These are phyloP conservation scores for Penicillium rolfsii DNA, from an alignment of 2,329 filamentous ascomycete species.

Conservation along the genomic window DNA sequence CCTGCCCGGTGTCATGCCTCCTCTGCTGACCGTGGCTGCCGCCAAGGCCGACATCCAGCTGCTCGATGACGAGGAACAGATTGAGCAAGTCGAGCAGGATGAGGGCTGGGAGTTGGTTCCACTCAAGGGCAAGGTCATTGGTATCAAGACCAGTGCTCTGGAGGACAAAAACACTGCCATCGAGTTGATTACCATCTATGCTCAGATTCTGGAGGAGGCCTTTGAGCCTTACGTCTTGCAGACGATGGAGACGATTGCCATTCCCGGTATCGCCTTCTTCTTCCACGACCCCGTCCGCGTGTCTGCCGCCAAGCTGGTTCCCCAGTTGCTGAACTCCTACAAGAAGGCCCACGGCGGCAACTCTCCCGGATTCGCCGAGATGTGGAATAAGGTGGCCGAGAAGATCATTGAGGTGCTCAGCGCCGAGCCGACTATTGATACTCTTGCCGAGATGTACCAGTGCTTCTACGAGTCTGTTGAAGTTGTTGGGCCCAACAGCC, in stretches of 20 bases:
- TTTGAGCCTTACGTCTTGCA: slow-evolving; percentile 91
- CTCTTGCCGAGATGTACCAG: slow-evolving; percentile 97
- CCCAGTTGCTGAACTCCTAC: slow-evolving; percentile 88
- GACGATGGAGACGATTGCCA: slow-evolving; percentile 94
- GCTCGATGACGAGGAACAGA: slow-evolving; percentile 91
- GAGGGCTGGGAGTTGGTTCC: slow-evolving; percentile 98
- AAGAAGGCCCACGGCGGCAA: slow-evolving; percentile 85
- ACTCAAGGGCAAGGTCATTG: slow-evolving; percentile 96
- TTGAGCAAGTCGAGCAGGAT: slow-evolving; percentile 88
- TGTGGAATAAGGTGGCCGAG: slow-evolving; percentile 84
- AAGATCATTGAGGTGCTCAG: slow-evolving; percentile 92
- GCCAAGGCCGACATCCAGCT: slow-evolving; percentile 98
- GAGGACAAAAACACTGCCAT: slow-evolving; percentile 99
- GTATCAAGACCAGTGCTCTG: slow-evolving; percentile 93
- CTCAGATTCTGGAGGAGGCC: slow-evolving; percentile 87
- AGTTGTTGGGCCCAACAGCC: slow-evolving; percentile 82
- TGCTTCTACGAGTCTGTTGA: slow-evolving; percentile 99
- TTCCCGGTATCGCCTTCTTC: slow-evolving; percentile 95
- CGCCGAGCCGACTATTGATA: slow-evolving; percentile 93
- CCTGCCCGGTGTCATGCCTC: slow-evolving; percentile 90
- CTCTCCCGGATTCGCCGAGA: slow-evolving; percentile 75
- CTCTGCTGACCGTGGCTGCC: slow-evolving; percentile 83
- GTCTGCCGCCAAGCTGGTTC: slow-evolving; percentile 91
- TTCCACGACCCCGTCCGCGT: slow-evolving; percentile 98
- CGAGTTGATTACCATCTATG: slow-evolving; percentile 95